A percentile compares a stretch with the other conserved stretches of the same genome.
phyloP scores from a whole-genome alignment of 441 rosid species.

The Capsella rubella region DNA sequence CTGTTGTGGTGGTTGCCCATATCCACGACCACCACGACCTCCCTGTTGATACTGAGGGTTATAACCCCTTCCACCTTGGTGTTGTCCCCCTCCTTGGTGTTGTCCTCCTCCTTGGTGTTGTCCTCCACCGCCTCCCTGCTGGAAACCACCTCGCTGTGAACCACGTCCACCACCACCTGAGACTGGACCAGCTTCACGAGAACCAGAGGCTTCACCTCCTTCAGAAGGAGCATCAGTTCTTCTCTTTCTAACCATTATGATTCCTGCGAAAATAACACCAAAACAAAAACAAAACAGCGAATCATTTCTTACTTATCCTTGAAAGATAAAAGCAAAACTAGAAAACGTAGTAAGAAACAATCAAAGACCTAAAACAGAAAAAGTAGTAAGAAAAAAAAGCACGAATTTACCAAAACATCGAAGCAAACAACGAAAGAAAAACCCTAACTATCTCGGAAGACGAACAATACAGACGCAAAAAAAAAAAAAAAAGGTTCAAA shows the following conservation, averaged over 20 bases:
- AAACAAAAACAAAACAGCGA: not conserved
- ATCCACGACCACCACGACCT: conserved; percentile 71
- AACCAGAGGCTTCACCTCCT: conserved; percentile 64
- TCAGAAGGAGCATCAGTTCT: conserved; percentile 59
- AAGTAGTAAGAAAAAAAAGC: not conserved
- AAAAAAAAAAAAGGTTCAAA: not conserved
- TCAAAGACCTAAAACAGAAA: not conserved
- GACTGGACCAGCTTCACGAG: conserved; percentile 52
- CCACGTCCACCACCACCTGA: conserved; percentile 64
- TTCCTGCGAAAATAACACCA: conserved; percentile 1
- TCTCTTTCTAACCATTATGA: conserved; percentile 81
- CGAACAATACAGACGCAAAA: not conserved
- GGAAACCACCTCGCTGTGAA: conserved; percentile 50
- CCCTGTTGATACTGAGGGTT: conserved; percentile 59
- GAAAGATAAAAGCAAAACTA: not conserved
- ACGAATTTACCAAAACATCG: not conserved
- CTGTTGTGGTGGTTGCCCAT: conserved; percentile 67
- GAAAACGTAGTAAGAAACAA: not conserved
- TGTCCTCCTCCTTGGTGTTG: conserved; percentile 57
- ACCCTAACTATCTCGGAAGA: not conserved
- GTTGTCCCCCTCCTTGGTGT: conserved; percentile 35
- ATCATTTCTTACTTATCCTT: conserved; percentile 3
- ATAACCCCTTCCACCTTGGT: conserved; percentile 57
- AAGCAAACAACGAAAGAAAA: not conserved
- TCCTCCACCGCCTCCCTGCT: conserved; percentile 53